These are phyloP conservation scores for Papilionanthe hybrid DNA, from an alignment of 116 monocot genomes.

Conservation along the genomic window DNA sequence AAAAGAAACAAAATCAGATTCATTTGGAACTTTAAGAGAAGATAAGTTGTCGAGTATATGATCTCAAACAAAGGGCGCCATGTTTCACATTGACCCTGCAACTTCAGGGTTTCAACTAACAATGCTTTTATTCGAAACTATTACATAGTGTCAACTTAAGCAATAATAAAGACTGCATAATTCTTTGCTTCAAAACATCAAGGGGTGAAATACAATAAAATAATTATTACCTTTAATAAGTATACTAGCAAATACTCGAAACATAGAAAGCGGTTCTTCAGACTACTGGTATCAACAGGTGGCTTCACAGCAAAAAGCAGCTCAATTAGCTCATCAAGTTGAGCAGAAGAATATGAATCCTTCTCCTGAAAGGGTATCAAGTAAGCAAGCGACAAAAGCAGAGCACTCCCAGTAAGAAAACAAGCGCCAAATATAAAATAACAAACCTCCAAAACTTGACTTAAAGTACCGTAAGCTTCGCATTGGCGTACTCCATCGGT, in stretches of 20 bases:
- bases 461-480: constrained; percentile 51
- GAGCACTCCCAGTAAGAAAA: constrained; percentile 2
- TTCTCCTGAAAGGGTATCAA: constrained; percentile 47
- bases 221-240: constrained; percentile 63
- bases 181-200: neutral
- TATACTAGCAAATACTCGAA: constrained; percentile 61
- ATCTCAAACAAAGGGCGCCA: neutral
- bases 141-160: neutral
- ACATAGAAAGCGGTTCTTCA: constrained; percentile 61
- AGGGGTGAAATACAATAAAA: neutral
- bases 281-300: constrained; percentile 21
- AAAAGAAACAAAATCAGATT: neutral
- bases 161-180: neutral
- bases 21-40: neutral
- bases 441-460: constrained; percentile 72
- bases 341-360: constrained; percentile 44
- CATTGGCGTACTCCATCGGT: constrained; percentile 26
- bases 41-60: neutral
- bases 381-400: neutral
- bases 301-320: constrained; percentile 48
- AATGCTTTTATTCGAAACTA: neutral
- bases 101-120: neutral
- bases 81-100: neutral
- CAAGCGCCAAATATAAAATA: neutral
- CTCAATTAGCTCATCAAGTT: constrained; percentile 56